Evolutionary conservation across 495 filamentous ascomycete genomes (phyloP), one percentile per base, ranked within the genome.

Genomic region (Lophiostoma macrostomum): DNA sequence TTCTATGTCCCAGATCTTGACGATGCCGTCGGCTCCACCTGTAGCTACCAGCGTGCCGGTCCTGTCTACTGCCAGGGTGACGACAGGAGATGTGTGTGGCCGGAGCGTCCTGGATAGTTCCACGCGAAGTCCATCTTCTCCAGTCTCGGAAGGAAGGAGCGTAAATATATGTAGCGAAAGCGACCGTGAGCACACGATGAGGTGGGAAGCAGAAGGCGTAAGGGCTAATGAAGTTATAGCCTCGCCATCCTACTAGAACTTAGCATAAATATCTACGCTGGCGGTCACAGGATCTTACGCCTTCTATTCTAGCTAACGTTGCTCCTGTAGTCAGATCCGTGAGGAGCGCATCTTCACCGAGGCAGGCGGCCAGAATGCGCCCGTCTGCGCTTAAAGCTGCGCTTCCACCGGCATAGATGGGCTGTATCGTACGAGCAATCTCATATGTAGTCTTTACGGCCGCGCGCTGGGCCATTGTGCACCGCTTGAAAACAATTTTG

Each of bases 1-100:
- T 50, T 77, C 72, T 30, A 99, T 91, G 72, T 99, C 94, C 90
- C 89, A 97, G 44, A 99, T 84, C 68, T 99, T 99, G 55, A 96
- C 85, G 3, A 83, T 78, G 22, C 93, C 93, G 70, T 97, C 93
- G 6, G 93, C 88, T 20, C 82, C 87, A 46, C 93, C 93, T 16
- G 91, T 96, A 29, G 91, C 93, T 32, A 97, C 72, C 10, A 99
- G 73, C 12, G 91, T 96, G 61, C 91, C 84, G 1, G 90, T 96
- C 27, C 76, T 74, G 66, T 99, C 93, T 37, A 90, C 79, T 13
- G 86, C 81, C 13, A 87, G 76, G 3, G 91, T 88, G 7, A 96
- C 80, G 10, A 96, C 88, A 1, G 93, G 93, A 3, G 90, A 83
- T 2, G 81, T 77, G 65, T 96, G 94, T n/a, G 93, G 89, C 69